phyloP scores from a whole-genome alignment of 2,329 filamentous ascomycete species.

The Penicillium vulpinum region DNA sequence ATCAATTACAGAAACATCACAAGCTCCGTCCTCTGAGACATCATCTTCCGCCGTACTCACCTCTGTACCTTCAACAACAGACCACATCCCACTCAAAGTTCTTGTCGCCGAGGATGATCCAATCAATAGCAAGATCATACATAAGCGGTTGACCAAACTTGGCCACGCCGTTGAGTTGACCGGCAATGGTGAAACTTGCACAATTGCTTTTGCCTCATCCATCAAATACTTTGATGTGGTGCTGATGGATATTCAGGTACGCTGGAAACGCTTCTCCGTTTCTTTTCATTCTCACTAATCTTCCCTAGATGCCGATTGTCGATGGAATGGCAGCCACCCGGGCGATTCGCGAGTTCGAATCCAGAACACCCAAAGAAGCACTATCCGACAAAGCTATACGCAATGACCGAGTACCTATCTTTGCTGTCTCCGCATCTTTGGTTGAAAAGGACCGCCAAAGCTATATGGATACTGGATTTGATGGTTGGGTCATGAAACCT shows the following conservation, averaged over 20 bases:
- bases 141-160: conserved; percentile 74
- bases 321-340: conserved; percentile 83
- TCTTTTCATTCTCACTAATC: conserved; percentile 1
- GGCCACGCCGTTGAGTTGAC: conserved; percentile 73
- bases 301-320: conserved; percentile 82
- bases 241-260: conserved; percentile 91
- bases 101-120: conserved; percentile 87
- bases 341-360: conserved; percentile 76
- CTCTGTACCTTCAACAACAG: neutral
- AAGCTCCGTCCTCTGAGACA: neutral
- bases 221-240: conserved; percentile 70
- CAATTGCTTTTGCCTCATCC: conserved; percentile 66
- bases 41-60: conserved; percentile 6
- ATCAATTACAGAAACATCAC: neutral
- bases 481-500: conserved; percentile 88
- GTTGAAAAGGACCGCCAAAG: conserved; percentile 66
- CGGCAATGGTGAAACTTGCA: conserved; percentile 83
- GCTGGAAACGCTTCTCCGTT: conserved; percentile 25
- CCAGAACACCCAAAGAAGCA: conserved; percentile 46
- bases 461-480: conserved; percentile 78
- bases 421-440: conserved; percentile 84
- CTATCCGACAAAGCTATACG: conserved; percentile 59
- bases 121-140: conserved; percentile 80
- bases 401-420: conserved; percentile 74
- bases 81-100: conserved; percentile 44